Base-by-base conservation (phyloP, 139 green algal species). In the Nannochloris sp. region DNA sequence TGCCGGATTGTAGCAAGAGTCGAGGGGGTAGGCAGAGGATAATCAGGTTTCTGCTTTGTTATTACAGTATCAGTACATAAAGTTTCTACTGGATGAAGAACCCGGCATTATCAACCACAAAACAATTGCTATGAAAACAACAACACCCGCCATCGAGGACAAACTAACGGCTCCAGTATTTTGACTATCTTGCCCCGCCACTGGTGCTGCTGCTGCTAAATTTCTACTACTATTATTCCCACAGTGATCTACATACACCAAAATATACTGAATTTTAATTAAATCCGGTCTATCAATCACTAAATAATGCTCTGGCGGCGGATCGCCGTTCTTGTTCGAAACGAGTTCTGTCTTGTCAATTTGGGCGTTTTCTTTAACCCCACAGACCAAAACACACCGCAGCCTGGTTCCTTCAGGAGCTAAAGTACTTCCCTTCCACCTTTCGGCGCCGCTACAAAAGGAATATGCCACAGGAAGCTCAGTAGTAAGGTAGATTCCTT, bases 361-460 rank as follows among this genome's bases (percentile, higher is more conserved):
- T 45, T 9, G 9, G 12, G 37, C 9, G 37, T 68, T 36, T 14
- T 15, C 25, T 15, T 73, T 38, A 9, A 73, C 47, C n/a, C 54
- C 54, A 54, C 66, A 73, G 34, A 60, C 39, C 30, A 73, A 33
- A 30, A 73, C 9, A 39, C 66, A 67, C 29, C 66, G 38, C 38
- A 67, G 56, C 59, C 54, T 53, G 14, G 27, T 24, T 25, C 66
- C 66, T 54, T 65, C 37, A 30, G 19, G 30, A n/a, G 30, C 48
- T 54, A 73, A 38, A 30, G 19, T 38, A n/a, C 39, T 61, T 53
- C 5, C 6, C 15, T 5, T 15, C 66, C 66, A 73, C 29, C 54
- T 42, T 1, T 51, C 31, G 3, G 36, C 38, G 1, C 59, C 59
- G 27, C 42, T 31, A 38, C 38, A 38, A 38, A 73, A 73, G 7